These are phyloP conservation scores for Macadamia integrifolia DNA, from an alignment of 164 flowering plant species.

Conservation along the genomic window DNA sequence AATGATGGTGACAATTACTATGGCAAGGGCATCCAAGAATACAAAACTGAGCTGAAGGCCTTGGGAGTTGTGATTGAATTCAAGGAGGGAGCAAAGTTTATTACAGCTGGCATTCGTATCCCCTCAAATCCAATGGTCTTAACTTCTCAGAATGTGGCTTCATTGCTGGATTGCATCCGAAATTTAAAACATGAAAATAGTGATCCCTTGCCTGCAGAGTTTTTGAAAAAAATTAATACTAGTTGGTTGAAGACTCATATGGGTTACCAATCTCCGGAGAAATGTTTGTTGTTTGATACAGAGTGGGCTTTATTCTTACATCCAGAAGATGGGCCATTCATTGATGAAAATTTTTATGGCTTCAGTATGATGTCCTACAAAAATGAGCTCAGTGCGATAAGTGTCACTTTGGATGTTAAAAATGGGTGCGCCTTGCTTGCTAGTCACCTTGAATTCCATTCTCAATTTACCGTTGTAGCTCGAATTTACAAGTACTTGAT, in stretches of 20 bases:
- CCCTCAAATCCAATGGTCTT: constrained; percentile 25
- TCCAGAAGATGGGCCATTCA: constrained; percentile 55
- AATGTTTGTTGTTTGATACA: constrained; percentile 39
- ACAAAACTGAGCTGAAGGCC: constrained; percentile 32
- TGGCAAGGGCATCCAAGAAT: constrained; percentile 34
- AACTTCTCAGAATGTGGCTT: constrained; percentile 23
- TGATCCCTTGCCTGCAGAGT: constrained; percentile 17
- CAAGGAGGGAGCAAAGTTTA: constrained; percentile 28
- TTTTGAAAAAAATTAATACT: constrained; percentile 19
- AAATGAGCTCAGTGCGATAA: constrained; percentile 41
- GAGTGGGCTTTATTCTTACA: constrained; percentile 27
- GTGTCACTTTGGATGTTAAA: constrained; percentile 32
- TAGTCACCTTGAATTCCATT: constrained; percentile 25
- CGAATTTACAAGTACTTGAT: constrained; percentile 44
- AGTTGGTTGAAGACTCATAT: constrained; percentile 51
- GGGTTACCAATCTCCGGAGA: constrained; percentile 43
- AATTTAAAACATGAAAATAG: constrained; percentile 7
- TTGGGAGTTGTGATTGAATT: constrained; percentile 42
- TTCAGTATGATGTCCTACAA: constrained; percentile 24
- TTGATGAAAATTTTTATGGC: constrained; percentile 58
- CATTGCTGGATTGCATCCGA: constrained; percentile 40
- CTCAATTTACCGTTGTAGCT: constrained; percentile 25
- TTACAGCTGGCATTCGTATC: constrained; percentile 25
- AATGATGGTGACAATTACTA: constrained; percentile 35
- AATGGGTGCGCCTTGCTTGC: constrained; percentile 43